A percentile compares a stretch with the other conserved stretches of the same genome.
phyloP scores from a whole-genome alignment of 2,329 filamentous ascomycete species.

The Lachnum nothofagi region DNA sequence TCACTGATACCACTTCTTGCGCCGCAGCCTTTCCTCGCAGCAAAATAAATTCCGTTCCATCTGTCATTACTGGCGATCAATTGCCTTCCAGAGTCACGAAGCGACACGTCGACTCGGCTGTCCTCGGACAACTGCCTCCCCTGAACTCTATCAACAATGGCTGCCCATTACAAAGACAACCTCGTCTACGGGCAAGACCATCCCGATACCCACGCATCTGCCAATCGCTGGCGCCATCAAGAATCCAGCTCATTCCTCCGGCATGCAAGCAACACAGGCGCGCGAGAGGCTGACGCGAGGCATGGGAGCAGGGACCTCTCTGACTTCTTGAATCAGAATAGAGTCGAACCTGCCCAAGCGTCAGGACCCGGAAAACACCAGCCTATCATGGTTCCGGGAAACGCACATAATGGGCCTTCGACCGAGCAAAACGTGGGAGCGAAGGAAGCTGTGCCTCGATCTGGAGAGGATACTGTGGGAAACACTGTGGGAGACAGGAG shows the following conservation, averaged over 20 bases:
- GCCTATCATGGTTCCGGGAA: conserved; percentile 41
- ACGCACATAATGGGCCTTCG: conserved; percentile 14
- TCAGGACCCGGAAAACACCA: conserved; percentile 34
- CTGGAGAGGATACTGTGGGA: conserved; percentile 5
- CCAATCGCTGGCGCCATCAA: conserved; percentile 58
- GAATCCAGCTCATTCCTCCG: conserved; percentile 52
- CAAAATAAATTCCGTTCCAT: no score
- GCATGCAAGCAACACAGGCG: conserved; percentile 20
- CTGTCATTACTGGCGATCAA: no score
- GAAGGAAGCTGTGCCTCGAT: conserved; percentile 7
- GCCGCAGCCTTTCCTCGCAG: no score
- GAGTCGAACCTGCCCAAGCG: conserved; percentile 36
- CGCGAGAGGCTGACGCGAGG: conserved; percentile 40
- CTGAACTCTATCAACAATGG: conserved; percentile 18
- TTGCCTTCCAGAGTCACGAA: background rate
- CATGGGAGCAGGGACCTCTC: conserved; percentile 48
- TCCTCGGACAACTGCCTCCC: background rate
- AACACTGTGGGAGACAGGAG: conserved; percentile 8
- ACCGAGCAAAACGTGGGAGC: conserved; percentile 3
- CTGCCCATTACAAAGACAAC: conserved; percentile 25
- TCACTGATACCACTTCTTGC: no score
- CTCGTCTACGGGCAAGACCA: conserved; percentile 26
- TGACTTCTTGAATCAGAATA: conserved; percentile 51
- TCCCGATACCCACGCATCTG: conserved; percentile 51
- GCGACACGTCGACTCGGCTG: background rate